Base-by-base conservation (phyloP, 331 rosid species). In the Pyracantha coccinea region DNA sequence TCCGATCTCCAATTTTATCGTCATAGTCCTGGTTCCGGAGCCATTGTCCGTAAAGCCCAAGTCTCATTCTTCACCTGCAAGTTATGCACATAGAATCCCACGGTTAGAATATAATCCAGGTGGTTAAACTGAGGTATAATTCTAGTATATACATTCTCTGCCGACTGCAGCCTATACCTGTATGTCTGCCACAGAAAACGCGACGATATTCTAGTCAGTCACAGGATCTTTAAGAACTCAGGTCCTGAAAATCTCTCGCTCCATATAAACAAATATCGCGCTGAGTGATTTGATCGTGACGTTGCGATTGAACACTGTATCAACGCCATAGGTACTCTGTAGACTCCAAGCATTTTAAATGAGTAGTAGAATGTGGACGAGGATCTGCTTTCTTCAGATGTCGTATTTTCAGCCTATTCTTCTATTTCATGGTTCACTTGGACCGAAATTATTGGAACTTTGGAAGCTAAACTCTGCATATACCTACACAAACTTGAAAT, bases 381-480 rank as follows among this genome's bases (percentile, higher is more conserved):
- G 25, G 97, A 92, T 62, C 92, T 88, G 83, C 97, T 88, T 84
- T 92, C 97, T 80, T 79, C 78, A 31, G 94, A 87, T 52, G 96
- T 82, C 83, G 23, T 75, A 71, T 80, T 60, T 65, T 72, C 79
- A 27, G 84, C 94, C 82, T 90, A 94, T 52, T 66, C 52, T 80
- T 92, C 94, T 61, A 80, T 77, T 78, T 92, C 97, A 75, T 92
- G 97, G 84, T 92, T 92, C 66, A 93, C 97, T 84, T 88, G 96
- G 28, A 92, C 79, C 78, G 90, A 96, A 96, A 92, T 90, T 9
- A 90, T 66, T 38, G 97, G 96, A 79, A 92, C 88, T 80, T 79
- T 85, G 50, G 96, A 88, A 63, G 88, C 76, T 73, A 92, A 80
- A 53, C 71, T 78, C 88, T 90, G 90, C 97, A 92, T 92, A 82